phyloP scores from a whole-genome alignment of 306 rosid species.

The Fragaria iinumae region DNA sequence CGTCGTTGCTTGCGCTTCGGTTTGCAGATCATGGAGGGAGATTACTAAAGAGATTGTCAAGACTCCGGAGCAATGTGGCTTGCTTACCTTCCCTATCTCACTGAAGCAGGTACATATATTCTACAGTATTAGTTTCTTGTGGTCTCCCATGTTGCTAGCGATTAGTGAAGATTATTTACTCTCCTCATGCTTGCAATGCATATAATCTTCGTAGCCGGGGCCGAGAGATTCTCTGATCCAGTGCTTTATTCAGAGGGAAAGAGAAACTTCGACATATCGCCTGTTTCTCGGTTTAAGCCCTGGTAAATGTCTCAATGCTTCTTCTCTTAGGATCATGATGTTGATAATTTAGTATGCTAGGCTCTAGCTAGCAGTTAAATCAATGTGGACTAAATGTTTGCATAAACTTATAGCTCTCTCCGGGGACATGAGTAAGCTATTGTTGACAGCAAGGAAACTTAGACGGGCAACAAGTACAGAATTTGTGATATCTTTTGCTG shows the following conservation, averaged over 20 bases:
- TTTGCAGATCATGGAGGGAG: conserved; percentile 81
- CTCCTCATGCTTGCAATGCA: background rate
- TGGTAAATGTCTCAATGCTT: conserved; percentile 48
- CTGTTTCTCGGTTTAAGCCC: conserved; percentile 92
- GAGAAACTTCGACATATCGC: conserved; percentile 63
- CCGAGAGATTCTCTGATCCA: conserved; percentile 81
- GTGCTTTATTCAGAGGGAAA: conserved; percentile 88
- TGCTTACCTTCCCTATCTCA: conserved; percentile 81
- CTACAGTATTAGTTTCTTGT: background rate
- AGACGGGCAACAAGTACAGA: conserved; percentile 78
- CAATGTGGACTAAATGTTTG: background rate
- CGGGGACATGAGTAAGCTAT: conserved; percentile 71
- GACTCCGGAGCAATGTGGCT: conserved; percentile 84
- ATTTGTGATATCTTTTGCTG: conserved; percentile 63
- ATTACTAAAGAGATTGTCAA: conserved; percentile 68
- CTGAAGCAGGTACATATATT: conserved; percentile 65
- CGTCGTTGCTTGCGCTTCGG: conserved; percentile 81
- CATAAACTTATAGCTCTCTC: conserved; percentile 58
- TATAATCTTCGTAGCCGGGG: conserved; percentile 53
- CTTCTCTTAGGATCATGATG: background rate
- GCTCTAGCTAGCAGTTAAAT: background rate
- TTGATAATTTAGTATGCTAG: background rate
- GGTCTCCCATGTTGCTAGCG: background rate
- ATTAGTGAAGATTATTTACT: conserved; percentile 11
- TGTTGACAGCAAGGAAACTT: conserved; percentile 73